phyloP scores from a whole-genome alignment of 192 early-diverging fungal species.

The Jimgerdemannia lactiflua region DNA sequence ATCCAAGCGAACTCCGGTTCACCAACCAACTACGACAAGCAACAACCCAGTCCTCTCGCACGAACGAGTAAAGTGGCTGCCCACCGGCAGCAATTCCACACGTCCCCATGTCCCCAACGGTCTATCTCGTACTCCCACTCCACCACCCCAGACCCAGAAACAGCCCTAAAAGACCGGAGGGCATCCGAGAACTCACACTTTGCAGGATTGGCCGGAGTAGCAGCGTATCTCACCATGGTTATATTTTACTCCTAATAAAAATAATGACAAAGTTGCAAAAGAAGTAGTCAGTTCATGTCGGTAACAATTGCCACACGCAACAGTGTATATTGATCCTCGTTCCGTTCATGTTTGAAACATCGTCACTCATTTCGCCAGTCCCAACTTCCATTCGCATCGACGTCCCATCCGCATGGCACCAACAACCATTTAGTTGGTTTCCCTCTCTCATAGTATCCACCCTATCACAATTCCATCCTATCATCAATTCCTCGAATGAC shows the following conservation, averaged over 20 bases:
- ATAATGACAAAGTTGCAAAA: background rate
- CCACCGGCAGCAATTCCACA: too few species aligned
- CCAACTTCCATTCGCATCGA: background rate
- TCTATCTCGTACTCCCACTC: background rate
- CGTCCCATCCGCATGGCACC: background rate
- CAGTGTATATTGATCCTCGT: too few species aligned
- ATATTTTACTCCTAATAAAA: conserved; percentile 28
- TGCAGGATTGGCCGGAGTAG: conserved; percentile 75
- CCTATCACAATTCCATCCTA: too few species aligned
- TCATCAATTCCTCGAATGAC: too few species aligned
- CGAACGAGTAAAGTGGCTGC: too few species aligned
- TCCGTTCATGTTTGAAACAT: too few species aligned
- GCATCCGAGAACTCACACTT: conserved; percentile 54
- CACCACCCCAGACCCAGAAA: background rate
- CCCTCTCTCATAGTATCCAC: too few species aligned
- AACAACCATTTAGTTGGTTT: background rate
- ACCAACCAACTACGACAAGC: too few species aligned
- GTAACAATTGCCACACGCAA: too few species aligned
- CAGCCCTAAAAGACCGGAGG: background rate
- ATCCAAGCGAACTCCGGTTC: too few species aligned
- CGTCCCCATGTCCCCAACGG: background rate
- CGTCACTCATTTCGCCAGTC: too few species aligned
- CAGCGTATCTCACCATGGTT: conserved; percentile 82
- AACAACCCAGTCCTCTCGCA: too few species aligned
- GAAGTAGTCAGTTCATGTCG: background rate